These are phyloP conservation scores for Phaeoacremonium minimum DNA, from an alignment of 2,329 filamentous ascomycete species.

Conservation along the genomic window DNA sequence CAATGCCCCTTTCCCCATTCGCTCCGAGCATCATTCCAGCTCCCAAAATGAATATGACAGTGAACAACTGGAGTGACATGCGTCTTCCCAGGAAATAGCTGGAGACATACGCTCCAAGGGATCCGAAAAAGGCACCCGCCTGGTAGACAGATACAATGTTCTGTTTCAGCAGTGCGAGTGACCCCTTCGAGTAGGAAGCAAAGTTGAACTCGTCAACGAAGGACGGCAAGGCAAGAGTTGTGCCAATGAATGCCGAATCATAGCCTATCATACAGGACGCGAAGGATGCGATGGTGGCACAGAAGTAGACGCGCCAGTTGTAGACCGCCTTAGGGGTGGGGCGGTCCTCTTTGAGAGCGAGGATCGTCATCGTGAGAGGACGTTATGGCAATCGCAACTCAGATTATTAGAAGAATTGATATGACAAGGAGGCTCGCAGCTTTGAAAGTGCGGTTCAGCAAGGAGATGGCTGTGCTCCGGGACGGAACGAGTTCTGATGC, in stretches of 20 bases:
- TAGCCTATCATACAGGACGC: slow-evolving; percentile 55
- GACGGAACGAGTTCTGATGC: not conserved
- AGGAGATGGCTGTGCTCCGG: not conserved
- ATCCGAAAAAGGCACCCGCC: slow-evolving; percentile 79
- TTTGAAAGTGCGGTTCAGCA: not conserved
- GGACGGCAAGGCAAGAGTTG: slow-evolving; percentile 65
- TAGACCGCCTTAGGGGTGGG: slow-evolving; percentile 54
- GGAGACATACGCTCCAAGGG: slow-evolving; percentile 62
- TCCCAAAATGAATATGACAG: slow-evolving; percentile 63
- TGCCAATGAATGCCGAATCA: slow-evolving; percentile 76
- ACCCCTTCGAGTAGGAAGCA: slow-evolving; percentile 33
- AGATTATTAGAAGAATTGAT: not conserved
- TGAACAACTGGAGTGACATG: slow-evolving; percentile 57
- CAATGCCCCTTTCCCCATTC: slow-evolving; percentile 57
- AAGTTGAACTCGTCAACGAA: slow-evolving; percentile 69
- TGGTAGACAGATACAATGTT: slow-evolving; percentile 83
- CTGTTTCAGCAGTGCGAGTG: slow-evolving; percentile 58
- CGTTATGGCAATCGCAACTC: too few species aligned
- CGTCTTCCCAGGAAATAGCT: slow-evolving; percentile 66
- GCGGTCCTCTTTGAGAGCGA: slow-evolving; percentile 50
- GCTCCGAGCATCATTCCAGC: slow-evolving; percentile 70
- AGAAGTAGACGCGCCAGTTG: slow-evolving; percentile 56
- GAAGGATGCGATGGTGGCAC: slow-evolving; percentile 49
- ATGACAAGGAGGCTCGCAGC: slow-evolving; percentile 1
- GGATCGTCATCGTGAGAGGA: slow-evolving; percentile 26